Percentiles rank a stretch among this genome's conserved stretches.
These are phyloP conservation scores for Mycena amicta DNA, from an alignment of 768 basidiomycete species.

Conservation along the genomic window DNA sequence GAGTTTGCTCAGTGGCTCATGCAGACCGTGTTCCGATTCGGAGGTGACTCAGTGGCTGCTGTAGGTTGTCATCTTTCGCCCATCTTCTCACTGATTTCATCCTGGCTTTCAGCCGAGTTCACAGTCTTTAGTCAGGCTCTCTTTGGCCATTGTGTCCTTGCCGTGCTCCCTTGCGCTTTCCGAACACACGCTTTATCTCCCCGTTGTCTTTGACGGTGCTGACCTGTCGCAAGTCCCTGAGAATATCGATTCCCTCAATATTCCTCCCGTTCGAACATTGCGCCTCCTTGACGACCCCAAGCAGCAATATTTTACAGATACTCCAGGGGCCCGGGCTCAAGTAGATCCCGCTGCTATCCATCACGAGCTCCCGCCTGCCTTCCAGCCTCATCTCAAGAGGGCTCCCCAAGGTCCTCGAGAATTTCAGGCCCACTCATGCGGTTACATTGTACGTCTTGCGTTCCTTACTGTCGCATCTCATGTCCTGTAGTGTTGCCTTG, in stretches of 20 bases:
- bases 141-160: slow-evolving; percentile 69
- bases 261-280: slow-evolving; percentile 44
- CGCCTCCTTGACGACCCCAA: slow-evolving; percentile 36
- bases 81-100: slow-evolving; percentile 40
- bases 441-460: slow-evolving; percentile 60
- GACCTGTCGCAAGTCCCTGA: slow-evolving; percentile 38
- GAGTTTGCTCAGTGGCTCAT: slow-evolving; percentile 63
- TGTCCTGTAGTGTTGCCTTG: slow-evolving; percentile 56
- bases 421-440: slow-evolving; percentile 56
- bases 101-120: slow-evolving; percentile 40
- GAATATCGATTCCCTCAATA: slow-evolving; percentile 45
- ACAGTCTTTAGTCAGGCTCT: slow-evolving; percentile 47
- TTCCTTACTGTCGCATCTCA: slow-evolving; percentile 7
- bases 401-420: slow-evolving; percentile 38
- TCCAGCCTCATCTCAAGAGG: slow-evolving; percentile 38
- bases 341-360: slow-evolving; percentile 46
- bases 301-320: slow-evolving; percentile 45
- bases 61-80: slow-evolving; percentile 26
- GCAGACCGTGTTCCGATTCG: slow-evolving; percentile 51
- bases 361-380: slow-evolving; percentile 49
- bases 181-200: slow-evolving; percentile 57
- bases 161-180: slow-evolving; percentile 48
- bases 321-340: slow-evolving; percentile 40
- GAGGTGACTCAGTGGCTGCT: slow-evolving; percentile 30
- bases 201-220: slow-evolving; percentile 47